phyloP scores from a whole-genome alignment of 2,329 filamentous ascomycete genomes.

The Stachybotrys echinatus region DNA sequence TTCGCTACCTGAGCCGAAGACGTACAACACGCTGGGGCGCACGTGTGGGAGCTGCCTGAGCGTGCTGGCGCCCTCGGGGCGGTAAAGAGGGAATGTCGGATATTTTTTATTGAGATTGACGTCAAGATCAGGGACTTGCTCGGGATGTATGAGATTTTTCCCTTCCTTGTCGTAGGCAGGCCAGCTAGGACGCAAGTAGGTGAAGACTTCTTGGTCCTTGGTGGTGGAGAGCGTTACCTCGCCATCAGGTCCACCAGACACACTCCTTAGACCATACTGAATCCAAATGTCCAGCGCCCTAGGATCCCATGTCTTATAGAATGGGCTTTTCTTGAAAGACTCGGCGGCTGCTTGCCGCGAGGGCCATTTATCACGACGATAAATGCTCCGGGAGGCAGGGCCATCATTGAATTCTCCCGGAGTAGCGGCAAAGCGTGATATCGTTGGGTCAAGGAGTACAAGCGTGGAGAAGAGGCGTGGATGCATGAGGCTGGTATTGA shows the following conservation, averaged over 20 bases:
- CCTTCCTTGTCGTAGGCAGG: slow-evolving; percentile 33
- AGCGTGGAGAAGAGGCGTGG: slow-evolving; percentile 73
- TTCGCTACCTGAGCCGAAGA: slow-evolving; percentile 58
- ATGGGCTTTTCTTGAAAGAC: slow-evolving; percentile 58
- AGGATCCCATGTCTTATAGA: slow-evolving; percentile 79
- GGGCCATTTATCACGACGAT: slow-evolving; percentile 77
- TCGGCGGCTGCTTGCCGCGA: slow-evolving; percentile 63
- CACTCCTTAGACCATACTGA: slow-evolving; percentile 66
- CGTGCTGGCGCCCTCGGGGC: slow-evolving; percentile 55
- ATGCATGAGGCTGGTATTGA: slow-evolving; percentile 68
- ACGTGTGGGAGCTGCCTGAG: slow-evolving; percentile 54
- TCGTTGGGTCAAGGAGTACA: slow-evolving; percentile 80
- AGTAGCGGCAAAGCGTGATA: slow-evolving; percentile 44
- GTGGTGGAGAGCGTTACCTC: slow-evolving; percentile 72
- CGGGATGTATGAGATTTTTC: slow-evolving; percentile 30
- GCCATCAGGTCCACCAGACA: slow-evolving; percentile 28
- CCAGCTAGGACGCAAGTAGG: slow-evolving; percentile 61
- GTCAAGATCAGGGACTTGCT: slow-evolving; percentile 40
- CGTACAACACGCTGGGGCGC: slow-evolving; percentile 61
- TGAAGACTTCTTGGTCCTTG: slow-evolving; percentile 76
- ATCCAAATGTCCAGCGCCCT: slow-evolving; percentile 64
- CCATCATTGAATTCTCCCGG: slow-evolving; percentile 24
- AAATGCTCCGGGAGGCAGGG: slow-evolving; percentile 58
- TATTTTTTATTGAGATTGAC: slow-evolving; percentile 28
- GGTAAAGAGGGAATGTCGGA: slow-evolving; percentile 55